Evolutionary conservation across 345 rosid genomes (phyloP).

Genomic region (Jatropha curcas): DNA sequence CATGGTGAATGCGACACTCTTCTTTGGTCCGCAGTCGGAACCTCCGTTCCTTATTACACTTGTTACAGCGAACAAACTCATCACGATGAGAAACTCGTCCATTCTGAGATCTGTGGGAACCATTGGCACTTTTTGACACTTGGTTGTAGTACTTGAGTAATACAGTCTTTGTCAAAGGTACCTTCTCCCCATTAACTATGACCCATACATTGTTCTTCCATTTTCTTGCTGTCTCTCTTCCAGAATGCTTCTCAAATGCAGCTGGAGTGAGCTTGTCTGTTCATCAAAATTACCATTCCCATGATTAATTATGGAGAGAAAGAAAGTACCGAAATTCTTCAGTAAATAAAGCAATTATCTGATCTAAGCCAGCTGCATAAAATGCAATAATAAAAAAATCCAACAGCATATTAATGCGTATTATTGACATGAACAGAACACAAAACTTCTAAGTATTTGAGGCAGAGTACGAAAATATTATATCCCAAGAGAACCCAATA

Average conservation of each 20-base stretch:
- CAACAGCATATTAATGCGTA: not conserved
- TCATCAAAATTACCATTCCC: constrained; percentile 29
- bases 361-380: not conserved
- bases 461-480: constrained; percentile 12
- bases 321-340: not conserved
- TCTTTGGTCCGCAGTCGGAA: constrained; percentile 73
- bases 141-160: constrained; percentile 87
- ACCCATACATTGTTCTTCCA: constrained; percentile 99
- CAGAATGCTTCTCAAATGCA: constrained; percentile 99
- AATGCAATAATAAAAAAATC: not conserved
- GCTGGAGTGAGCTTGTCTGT: constrained; percentile 92
- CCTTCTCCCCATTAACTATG: constrained; percentile 85
- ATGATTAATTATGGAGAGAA: constrained; percentile 29
- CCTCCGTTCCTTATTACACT: constrained; percentile 83
- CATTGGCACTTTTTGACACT: constrained; percentile 60
- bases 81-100: constrained; percentile 79
- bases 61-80: constrained; percentile 74
- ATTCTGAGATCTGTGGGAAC: constrained; percentile 65
- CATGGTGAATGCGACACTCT: constrained; percentile 84
- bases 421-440: constrained; percentile 23
- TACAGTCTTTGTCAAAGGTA: constrained; percentile 83
- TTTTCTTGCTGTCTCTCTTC: constrained; percentile 97
- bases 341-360: not conserved
- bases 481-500: constrained; percentile 1
- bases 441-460: not conserved